phyloP scores from a whole-genome alignment of 83 land plant genomes.

The Thuja plicata region DNA sequence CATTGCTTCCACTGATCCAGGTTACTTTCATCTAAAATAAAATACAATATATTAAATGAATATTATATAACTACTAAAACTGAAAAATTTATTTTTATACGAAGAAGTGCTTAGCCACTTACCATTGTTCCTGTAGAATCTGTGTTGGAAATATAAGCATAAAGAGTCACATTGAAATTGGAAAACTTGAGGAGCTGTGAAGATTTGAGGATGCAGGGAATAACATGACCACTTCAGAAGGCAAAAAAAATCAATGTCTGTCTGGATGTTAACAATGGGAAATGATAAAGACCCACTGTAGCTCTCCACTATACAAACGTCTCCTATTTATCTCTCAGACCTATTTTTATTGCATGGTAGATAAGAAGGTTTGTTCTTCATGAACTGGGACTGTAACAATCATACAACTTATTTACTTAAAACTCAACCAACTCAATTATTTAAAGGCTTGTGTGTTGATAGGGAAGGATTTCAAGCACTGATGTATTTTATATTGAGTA shows the following conservation, averaged over 20 bases:
- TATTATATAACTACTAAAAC: no score
- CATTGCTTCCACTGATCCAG: conserved; percentile 76
- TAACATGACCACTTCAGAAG: conserved; percentile 65
- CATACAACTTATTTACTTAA: background rate
- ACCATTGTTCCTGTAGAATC: conserved; percentile 77
- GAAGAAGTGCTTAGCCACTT: background rate
- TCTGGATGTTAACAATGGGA: conserved; percentile 79
- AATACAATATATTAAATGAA: no score
- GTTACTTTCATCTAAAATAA: conserved; percentile 74
- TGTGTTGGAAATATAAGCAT: conserved; percentile 67
- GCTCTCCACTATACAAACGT: conserved; percentile 27
- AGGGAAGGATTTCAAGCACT: no score
- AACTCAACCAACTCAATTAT: background rate
- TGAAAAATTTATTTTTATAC: background rate
- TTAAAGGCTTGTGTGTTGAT: no score
- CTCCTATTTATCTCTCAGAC: conserved; percentile 25
- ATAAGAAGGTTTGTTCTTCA: conserved; percentile 69
- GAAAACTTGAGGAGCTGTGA: conserved; percentile 47
- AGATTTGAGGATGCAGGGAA: conserved; percentile 63
- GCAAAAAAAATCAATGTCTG: conserved; percentile 71
- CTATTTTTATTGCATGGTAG: conserved; percentile 45
- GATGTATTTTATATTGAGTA: no score
- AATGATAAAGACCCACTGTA: conserved; percentile 70
- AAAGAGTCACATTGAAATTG: conserved; percentile 61
- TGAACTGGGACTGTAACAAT: conserved; percentile 54